phyloP scores from a whole-genome alignment of 1,139 yeast genomes.

The Yamadazyma oceani region DNA sequence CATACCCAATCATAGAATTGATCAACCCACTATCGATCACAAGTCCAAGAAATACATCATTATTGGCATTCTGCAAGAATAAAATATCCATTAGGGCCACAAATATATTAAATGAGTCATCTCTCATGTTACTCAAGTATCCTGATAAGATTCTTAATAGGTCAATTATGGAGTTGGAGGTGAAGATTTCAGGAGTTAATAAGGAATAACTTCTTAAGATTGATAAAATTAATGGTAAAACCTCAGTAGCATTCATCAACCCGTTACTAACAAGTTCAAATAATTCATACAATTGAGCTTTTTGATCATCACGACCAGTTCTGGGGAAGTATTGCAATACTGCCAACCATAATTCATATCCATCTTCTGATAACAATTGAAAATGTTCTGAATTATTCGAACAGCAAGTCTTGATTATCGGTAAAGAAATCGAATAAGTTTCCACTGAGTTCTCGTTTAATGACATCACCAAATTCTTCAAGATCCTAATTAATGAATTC shows the following conservation, averaged over 20 bases:
- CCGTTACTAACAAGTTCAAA: conserved; percentile 52
- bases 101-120: conserved; percentile 62
- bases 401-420: conserved; percentile 68
- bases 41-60: conserved; percentile 29
- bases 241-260: conserved; percentile 68
- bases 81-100: conserved; percentile 62
- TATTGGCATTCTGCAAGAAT: conserved; percentile 28
- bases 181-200: conserved; percentile 52
- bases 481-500: conserved; percentile 67
- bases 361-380: conserved; percentile 78
- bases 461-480: conserved; percentile 65
- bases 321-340: conserved; percentile 57
- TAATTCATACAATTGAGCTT: conserved; percentile 30
- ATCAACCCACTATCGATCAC: conserved; percentile 50
- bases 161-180: conserved; percentile 29
- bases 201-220: conserved; percentile 73
- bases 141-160: conserved; percentile 55
- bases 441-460: conserved; percentile 58
- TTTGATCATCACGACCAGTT: conserved; percentile 20
- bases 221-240: conserved; percentile 64
- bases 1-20: conserved; percentile 44
- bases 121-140: conserved; percentile 64
- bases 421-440: conserved; percentile 65
- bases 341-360: conserved; percentile 79
- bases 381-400: conserved; percentile 56